Conservation (phyloP, 768 basidiomycete species). For the Tremella fuciformis region DNA sequence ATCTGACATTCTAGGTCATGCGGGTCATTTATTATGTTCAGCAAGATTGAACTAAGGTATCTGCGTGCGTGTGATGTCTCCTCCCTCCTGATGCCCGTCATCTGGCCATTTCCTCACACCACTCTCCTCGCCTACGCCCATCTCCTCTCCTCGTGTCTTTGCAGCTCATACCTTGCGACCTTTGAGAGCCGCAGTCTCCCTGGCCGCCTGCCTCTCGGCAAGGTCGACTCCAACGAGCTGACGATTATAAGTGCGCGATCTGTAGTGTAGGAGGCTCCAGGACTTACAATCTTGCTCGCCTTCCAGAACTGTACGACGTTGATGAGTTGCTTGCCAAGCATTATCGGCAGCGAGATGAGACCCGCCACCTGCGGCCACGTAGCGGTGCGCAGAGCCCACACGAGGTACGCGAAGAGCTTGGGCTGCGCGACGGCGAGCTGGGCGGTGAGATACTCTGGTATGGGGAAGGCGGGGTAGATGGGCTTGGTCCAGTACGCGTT, state of each 20-base stretch:
- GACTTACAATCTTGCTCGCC: constrained; percentile 62
- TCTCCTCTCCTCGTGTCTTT: no score
- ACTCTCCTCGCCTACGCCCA: no score
- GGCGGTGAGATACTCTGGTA: constrained; percentile 32
- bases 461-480: constrained; percentile 57
- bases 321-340: constrained; percentile 80
- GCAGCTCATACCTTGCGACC: neutral
- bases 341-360: constrained; percentile 63
- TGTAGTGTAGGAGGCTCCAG: neutral
- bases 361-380: constrained; percentile 80
- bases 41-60: no score
- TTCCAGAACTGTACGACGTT: constrained; percentile 98
- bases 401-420: constrained; percentile 26
- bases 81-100: no score
- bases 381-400: constrained; percentile 47
- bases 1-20: no score
- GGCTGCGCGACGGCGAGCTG: constrained; percentile 25
- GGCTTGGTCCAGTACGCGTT: constrained; percentile 78
- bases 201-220: constrained; percentile 62
- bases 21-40: no score
- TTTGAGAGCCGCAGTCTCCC: constrained; percentile 29
- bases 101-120: no score
- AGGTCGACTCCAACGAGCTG: constrained; percentile 83
- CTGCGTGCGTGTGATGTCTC: no score
- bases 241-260: neutral